A percentile compares a stretch with the other conserved stretches of the same genome.
These are phyloP conservation scores for Omphalea diandra DNA, from an alignment of 441 rosid species.

Conservation along the genomic window DNA sequence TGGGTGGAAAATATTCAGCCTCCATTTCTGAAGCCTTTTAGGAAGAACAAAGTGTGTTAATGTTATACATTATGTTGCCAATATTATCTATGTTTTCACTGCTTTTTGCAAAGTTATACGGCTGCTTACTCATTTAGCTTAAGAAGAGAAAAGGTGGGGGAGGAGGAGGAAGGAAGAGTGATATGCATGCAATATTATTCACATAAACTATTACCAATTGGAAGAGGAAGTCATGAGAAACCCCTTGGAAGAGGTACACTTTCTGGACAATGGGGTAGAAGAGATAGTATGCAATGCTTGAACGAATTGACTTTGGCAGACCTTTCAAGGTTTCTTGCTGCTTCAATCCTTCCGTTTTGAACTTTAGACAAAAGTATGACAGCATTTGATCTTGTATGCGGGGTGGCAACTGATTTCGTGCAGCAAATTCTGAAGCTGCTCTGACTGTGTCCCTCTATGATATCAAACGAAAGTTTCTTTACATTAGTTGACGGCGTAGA, in stretches of 20 bases:
- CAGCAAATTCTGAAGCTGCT: constrained; percentile 66
- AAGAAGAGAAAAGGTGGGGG: not conserved
- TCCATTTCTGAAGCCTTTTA: constrained; percentile 77
- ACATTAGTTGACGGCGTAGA: not conserved
- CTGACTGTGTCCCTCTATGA: constrained; percentile 73
- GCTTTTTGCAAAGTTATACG: not conserved
- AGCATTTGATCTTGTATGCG: constrained; percentile 82
- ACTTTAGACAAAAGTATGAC: constrained; percentile 84
- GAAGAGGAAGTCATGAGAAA: constrained; percentile 64
- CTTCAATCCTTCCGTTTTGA: constrained; percentile 79
- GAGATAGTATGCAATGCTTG: constrained; percentile 80
- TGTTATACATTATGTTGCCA: not conserved
- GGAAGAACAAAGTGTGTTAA: constrained; percentile 14
- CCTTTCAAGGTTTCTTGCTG: constrained; percentile 82
- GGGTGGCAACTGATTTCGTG: constrained; percentile 75
- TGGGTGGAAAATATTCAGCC: constrained; percentile 93
- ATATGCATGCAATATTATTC: not conserved
- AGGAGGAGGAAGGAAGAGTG: not conserved
- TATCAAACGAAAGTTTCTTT: constrained; percentile 5
- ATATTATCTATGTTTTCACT: not conserved
- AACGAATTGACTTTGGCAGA: constrained; percentile 91
- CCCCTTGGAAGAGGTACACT: constrained; percentile 75
- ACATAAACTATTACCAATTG: constrained; percentile 57
- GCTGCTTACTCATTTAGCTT: not conserved
- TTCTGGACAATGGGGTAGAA: constrained; percentile 55